Conservation (phyloP, 2,329 filamentous ascomycete species). For the Exophiala sp. region DNA sequence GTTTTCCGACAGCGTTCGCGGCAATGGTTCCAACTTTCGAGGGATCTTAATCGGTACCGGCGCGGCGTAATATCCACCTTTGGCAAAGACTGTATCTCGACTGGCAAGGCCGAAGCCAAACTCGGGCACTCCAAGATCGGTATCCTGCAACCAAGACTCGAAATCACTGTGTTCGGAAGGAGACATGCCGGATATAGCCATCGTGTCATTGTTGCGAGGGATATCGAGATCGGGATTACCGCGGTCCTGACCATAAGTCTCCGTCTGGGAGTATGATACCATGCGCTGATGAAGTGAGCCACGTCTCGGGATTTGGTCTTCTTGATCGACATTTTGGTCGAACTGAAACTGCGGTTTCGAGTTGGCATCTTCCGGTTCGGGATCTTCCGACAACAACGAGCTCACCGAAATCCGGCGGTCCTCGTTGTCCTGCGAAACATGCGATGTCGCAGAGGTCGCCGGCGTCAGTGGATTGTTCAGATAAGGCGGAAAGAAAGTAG, state of each 20-base stretch:
- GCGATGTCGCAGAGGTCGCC: conserved; percentile 35
- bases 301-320: conserved; percentile 21
- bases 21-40: conserved; percentile 52
- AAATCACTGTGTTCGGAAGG: conserved; percentile 35
- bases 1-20: conserved; percentile 57
- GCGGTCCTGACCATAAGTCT: conserved; percentile 63
- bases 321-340: conserved; percentile 9
- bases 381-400: conserved; percentile 55
- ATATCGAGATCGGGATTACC: conserved; percentile 65
- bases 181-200: conserved; percentile 53
- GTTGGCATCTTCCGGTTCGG: conserved; percentile 34
- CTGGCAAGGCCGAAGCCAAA: conserved; percentile 47
- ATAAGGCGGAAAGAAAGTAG: conserved; percentile 27
- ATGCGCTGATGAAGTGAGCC: conserved; percentile 29
- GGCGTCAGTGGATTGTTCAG: conserved; percentile 39
- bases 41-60: conserved; percentile 61
- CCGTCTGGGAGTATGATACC: conserved; percentile 28
- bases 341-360: conserved; percentile 3
- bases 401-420: conserved; percentile 57
- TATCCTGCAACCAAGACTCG: conserved; percentile 27
- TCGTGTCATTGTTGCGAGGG: conserved; percentile 63
- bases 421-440: conserved; percentile 34
- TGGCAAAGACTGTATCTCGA: conserved; percentile 50
- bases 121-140: conserved; percentile 33
- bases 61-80: conserved; percentile 62